Evolutionary conservation across 768 basidiomycete genomes (phyloP).

Genomic region (Lactarius indigo): DNA sequence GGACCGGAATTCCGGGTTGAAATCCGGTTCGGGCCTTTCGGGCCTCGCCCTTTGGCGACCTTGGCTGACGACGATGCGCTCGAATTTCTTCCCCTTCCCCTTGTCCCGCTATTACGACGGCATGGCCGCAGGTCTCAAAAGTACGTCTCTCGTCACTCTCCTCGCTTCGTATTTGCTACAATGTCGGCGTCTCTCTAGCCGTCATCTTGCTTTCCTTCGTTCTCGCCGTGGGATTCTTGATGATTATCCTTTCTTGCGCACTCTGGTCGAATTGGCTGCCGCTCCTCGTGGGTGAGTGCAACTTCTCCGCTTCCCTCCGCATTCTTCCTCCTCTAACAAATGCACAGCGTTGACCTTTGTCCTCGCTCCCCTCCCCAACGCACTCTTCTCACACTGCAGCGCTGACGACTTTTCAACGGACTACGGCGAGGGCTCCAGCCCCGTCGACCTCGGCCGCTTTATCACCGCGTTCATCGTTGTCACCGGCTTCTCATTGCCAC

Average conservation of each 20-base stretch:
- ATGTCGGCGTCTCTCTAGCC: constrained; percentile 44
- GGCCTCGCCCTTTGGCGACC: not conserved
- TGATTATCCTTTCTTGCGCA: constrained; percentile 96
- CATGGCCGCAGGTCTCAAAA: constrained; percentile 28
- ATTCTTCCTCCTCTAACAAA: not conserved
- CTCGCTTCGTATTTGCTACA: not conserved
- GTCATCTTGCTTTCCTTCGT: constrained; percentile 97
- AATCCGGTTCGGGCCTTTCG: not conserved
- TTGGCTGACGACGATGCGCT: constrained; percentile 7
- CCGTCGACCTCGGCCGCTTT: constrained; percentile 91
- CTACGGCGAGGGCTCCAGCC: constrained; percentile 63
- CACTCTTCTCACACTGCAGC: constrained; percentile 89
- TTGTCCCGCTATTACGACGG: constrained; percentile 16
- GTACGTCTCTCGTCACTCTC: constrained; percentile 8
- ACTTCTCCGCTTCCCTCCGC: not conserved
- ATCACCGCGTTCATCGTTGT: constrained; percentile 88
- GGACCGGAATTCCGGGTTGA: not conserved
- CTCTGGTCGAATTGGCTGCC: constrained; percentile 97
- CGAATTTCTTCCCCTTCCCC: not conserved
- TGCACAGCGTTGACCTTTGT: constrained; percentile 87
- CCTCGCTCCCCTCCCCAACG: constrained; percentile 93
- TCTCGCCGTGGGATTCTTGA: constrained; percentile 93
- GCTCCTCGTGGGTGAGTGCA: constrained; percentile 80
- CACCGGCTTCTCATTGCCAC: constrained; percentile 88
- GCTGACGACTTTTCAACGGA: constrained; percentile 82